Evolutionary conservation across 257 asterid genomes (phyloP).

Genomic region (Solanum bulbocastanum): DNA sequence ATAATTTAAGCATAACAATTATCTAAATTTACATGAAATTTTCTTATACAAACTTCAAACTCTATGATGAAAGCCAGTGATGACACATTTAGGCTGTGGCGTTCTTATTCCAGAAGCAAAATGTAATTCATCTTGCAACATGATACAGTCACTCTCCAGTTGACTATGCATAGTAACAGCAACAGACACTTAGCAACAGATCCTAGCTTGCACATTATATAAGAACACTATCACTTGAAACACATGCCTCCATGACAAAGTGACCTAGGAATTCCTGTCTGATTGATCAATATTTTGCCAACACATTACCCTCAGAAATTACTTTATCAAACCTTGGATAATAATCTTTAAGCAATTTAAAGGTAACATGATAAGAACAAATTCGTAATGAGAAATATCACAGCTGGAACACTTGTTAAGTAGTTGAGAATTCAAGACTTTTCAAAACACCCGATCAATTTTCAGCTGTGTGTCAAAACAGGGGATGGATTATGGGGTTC

Average conservation of each 20-base stretch:
- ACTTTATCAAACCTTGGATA: background rate
- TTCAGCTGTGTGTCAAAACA: background rate
- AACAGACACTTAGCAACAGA: background rate
- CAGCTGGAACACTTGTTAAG: background rate
- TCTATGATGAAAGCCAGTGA: background rate
- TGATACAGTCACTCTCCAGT: background rate
- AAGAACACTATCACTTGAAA: background rate
- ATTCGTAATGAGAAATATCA: background rate
- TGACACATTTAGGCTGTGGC: background rate
- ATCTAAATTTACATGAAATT: background rate
- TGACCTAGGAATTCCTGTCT: background rate
- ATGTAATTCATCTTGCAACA: background rate
- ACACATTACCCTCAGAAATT: background rate
- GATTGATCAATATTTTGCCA: background rate
- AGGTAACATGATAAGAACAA: background rate
- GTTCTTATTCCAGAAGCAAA: background rate
- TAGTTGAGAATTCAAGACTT: background rate
- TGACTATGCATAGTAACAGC: background rate
- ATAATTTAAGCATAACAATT: background rate
- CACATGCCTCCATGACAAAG: background rate
- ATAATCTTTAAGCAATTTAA: background rate
- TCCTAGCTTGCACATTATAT: background rate
- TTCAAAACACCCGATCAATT: background rate
- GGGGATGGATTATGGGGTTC: background rate
- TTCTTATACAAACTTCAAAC: background rate